A percentile compares a stretch with the other conserved stretches of the same genome.
phyloP scores from a whole-genome alignment of 257 asterid genomes.

The Jasminum sambac region DNA sequence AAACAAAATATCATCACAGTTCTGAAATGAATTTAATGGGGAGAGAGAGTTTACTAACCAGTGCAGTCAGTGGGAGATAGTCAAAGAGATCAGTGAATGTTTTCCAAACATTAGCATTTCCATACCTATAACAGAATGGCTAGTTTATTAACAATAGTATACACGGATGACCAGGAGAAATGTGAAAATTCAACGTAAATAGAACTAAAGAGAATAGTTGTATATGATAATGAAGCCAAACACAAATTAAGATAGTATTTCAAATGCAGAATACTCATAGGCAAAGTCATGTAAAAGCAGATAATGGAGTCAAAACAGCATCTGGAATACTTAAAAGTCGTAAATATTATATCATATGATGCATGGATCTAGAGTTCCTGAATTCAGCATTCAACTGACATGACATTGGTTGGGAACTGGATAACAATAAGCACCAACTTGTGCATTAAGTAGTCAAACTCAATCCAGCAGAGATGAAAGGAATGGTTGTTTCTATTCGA shows the following conservation, averaged over 20 bases:
- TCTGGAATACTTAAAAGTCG: conserved; percentile 9
- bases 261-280: conserved; percentile 12
- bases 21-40: conserved; percentile 3
- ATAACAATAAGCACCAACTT: not conserved
- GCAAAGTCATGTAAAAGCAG: not conserved
- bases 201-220: conserved; percentile 10
- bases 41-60: conserved; percentile 55
- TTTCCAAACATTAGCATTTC: conserved; percentile 97
- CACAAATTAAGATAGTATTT: not conserved
- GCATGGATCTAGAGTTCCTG: conserved; percentile 2
- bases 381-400: conserved; percentile 6
- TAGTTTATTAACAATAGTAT: conserved; percentile 19
- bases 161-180: not conserved
- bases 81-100: conserved; percentile 89
- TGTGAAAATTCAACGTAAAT: not conserved
- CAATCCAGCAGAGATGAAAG: not conserved
- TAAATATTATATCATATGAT: conserved; percentile 13
- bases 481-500: not conserved
- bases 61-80: conserved; percentile 86
- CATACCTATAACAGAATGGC: conserved; percentile 55
- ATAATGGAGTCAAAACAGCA: conserved; percentile 7
- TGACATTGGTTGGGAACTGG: conserved; percentile 2
- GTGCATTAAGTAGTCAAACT: not conserved
- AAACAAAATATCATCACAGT: not conserved
- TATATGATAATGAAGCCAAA: not conserved